Conservation (phyloP, 495 filamentous ascomycete genomes). For the Darksidea phi region DNA sequence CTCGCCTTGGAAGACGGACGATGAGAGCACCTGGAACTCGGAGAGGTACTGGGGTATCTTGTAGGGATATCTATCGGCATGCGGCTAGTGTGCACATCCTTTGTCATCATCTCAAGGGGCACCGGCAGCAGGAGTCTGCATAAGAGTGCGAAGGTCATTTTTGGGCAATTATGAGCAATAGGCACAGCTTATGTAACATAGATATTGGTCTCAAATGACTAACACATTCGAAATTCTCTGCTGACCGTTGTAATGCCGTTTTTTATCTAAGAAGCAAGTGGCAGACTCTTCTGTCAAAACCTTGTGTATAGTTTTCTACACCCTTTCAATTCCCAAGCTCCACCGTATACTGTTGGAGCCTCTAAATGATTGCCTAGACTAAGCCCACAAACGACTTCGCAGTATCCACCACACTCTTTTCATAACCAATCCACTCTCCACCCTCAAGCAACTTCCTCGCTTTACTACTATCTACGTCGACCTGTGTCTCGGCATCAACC, state of each 20-base stretch:
- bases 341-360: no score
- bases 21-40: constrained; percentile 58
- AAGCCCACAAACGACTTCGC: constrained; percentile 16
- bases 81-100: not conserved
- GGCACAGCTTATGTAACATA: constrained; percentile 23
- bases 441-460: constrained; percentile 14
- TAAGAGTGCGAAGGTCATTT: constrained; percentile 11
- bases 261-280: no score
- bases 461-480: constrained; percentile 18
- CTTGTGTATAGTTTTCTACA: no score
- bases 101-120: not conserved
- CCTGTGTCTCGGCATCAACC: not conserved
- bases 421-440: constrained; percentile 22
- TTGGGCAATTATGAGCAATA: constrained; percentile 16
- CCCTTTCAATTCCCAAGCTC: no score
- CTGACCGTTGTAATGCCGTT: not conserved
- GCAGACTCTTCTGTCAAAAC: no score
- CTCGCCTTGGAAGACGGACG: constrained; percentile 75
- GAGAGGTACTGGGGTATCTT: constrained; percentile 75
- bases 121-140: not conserved
- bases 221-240: not conserved
- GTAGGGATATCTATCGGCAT: not conserved
- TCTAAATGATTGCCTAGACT: not conserved
- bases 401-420: constrained; percentile 33
- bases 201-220: constrained; percentile 14